Conservation (phyloP, 2,329 filamentous ascomycete genomes). For the Pestalotiopsis sp. region DNA sequence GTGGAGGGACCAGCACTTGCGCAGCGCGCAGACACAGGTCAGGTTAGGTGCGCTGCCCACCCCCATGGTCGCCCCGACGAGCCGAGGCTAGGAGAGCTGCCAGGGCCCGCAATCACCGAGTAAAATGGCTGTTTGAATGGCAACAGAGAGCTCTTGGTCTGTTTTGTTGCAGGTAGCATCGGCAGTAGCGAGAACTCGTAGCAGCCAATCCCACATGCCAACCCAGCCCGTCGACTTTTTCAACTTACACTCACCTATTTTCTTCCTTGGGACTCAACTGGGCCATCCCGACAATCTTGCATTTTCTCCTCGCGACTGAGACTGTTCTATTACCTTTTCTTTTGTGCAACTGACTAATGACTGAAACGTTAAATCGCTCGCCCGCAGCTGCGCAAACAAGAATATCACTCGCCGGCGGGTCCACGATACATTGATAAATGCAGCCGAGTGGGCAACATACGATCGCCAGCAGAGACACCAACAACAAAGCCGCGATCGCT, state of each 20-base stretch:
- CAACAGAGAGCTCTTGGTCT: background rate
- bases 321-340: background rate
- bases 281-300: background rate
- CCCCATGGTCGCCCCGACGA: background rate
- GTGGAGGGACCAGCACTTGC: background rate
- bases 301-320: background rate
- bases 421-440: background rate
- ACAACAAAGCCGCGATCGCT: background rate
- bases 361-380: background rate
- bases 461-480: background rate
- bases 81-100: slow-evolving; percentile 8
- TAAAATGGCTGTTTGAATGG: background rate
- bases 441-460: background rate
- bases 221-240: background rate
- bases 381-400: background rate
- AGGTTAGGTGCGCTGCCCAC: background rate
- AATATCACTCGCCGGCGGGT: background rate
- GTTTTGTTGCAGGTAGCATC: background rate
- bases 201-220: slow-evolving; percentile 5
- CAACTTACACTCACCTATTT: background rate
- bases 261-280: background rate
- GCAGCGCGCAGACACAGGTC: background rate
- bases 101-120: slow-evolving; percentile 9
- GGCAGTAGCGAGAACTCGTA: background rate
- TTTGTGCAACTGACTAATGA: background rate